These are phyloP conservation scores for Ambispora gerdemannii DNA, from an alignment of 192 early-diverging fungal species.

Conservation along the genomic window DNA sequence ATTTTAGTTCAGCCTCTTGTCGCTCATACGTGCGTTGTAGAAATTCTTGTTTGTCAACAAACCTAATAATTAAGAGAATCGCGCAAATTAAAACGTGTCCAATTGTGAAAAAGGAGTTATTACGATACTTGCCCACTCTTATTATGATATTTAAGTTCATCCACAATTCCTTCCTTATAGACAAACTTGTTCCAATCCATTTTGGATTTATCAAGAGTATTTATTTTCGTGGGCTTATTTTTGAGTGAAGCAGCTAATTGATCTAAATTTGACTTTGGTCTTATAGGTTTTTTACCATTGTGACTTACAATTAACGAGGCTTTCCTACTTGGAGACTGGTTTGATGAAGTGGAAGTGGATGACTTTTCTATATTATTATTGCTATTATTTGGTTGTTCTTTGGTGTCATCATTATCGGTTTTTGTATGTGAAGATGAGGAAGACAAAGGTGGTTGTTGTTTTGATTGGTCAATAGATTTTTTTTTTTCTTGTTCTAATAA, in stretches of 20 bases:
- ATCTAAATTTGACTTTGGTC: slow-evolving; percentile 36
- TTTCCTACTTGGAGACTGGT: background rate
- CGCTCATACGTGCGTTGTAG: slow-evolving; percentile 62
- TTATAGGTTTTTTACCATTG: slow-evolving; percentile 11
- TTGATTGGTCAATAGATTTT: too few relatives aligned
- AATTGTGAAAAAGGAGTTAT: background rate
- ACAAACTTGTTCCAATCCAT: slow-evolving; percentile 68
- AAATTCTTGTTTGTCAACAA: slow-evolving; percentile 69
- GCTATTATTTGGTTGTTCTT: background rate
- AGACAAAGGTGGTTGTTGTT: background rate
- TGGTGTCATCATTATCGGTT: background rate
- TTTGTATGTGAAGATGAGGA: background rate
- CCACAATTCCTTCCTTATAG: slow-evolving; percentile 57
- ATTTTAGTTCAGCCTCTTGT: slow-evolving; percentile 48
- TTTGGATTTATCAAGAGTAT: slow-evolving; percentile 67
- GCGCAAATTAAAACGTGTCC: background rate
- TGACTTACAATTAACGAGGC: background rate
- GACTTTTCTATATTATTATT: background rate
- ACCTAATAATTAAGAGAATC: slow-evolving; percentile 34
- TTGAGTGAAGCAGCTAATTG: slow-evolving; percentile 36
- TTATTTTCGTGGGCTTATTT: slow-evolving; percentile 60
- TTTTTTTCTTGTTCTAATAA: slow-evolving; percentile 17
- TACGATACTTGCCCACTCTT: slow-evolving; percentile 56
- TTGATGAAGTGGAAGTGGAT: background rate
- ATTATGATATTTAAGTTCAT: slow-evolving; percentile 60